Conservation (phyloP, 2,329 filamentous ascomycete genomes). For the Paraphoma chrysanthemicola region DNA sequence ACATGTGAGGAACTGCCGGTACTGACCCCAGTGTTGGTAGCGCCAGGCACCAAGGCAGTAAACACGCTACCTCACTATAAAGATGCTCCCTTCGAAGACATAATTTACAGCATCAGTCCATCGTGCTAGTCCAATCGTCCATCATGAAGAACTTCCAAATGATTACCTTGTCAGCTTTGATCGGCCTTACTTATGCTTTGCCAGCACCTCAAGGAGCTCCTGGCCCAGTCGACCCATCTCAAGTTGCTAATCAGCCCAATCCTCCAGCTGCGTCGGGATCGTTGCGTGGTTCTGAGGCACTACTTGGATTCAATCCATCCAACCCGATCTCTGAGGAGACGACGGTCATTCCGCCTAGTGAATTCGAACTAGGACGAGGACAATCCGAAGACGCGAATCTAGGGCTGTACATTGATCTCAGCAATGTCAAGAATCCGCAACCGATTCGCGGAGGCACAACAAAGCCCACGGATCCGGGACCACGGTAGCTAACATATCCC, state of each 20-base stretch:
- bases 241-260: constrained; percentile 10
- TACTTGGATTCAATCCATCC: constrained; percentile 44
- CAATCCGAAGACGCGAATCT: constrained; percentile 47
- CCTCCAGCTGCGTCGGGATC: constrained; percentile 46
- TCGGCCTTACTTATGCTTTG: constrained; percentile 10
- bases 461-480: constrained; percentile 50
- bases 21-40: too few relatives aligned
- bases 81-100: too few relatives aligned
- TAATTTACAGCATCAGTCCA: too few relatives aligned
- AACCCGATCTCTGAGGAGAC: constrained; percentile 40
- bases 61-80: too few relatives aligned
- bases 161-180: background rate
- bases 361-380: constrained; percentile 47
- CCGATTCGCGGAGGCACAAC: constrained; percentile 48
- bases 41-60: too few relatives aligned
- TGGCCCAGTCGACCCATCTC: constrained; percentile 13
- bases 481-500: constrained; percentile 20
- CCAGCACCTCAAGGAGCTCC: constrained; percentile 12
- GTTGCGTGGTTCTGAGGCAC: constrained; percentile 39
- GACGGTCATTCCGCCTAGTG: constrained; percentile 41
- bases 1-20: background rate
- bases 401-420: constrained; percentile 49
- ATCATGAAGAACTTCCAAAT: background rate
- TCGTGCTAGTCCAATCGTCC: background rate
- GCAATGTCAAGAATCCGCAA: constrained; percentile 49